These are phyloP conservation scores for Picea glauca DNA, from an alignment of 75 land plant genomes.

Conservation along the genomic window DNA sequence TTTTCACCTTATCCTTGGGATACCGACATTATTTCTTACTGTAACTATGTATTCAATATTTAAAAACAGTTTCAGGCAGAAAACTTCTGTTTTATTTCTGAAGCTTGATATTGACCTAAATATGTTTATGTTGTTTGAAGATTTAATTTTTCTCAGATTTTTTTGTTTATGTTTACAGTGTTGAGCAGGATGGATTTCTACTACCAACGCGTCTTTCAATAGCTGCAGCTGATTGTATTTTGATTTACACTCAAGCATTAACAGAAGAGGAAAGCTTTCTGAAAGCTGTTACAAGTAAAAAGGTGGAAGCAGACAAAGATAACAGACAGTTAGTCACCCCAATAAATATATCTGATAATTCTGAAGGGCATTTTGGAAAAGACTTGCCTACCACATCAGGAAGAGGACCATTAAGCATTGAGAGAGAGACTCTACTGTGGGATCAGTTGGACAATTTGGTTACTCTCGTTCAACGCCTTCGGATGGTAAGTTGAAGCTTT, in stretches of 20 bases:
- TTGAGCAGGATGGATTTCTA: constrained; percentile 41
- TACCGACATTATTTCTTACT: too few relatives aligned
- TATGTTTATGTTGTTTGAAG: constrained; percentile 1
- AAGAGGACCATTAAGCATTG: constrained; percentile 10
- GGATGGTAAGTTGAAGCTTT: constrained; percentile 27
- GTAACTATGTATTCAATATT: not conserved
- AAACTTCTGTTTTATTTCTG: not conserved
- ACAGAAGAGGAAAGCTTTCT: constrained; percentile 18
- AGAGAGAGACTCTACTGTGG: constrained; percentile 51
- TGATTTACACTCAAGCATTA: constrained; percentile 42
- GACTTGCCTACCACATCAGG: constrained; percentile 9
- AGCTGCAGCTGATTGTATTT: constrained; percentile 66
- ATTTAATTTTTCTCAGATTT: not conserved
- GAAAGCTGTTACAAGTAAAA: not conserved
- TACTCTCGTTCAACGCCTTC: constrained; percentile 41
- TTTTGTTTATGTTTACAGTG: constrained; percentile 19
- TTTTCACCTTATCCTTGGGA: not conserved
- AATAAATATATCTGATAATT: not conserved
- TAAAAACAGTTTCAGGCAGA: not conserved
- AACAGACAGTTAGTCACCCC: constrained; percentile 6
- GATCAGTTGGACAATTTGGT: constrained; percentile 45
- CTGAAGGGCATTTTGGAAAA: not conserved
- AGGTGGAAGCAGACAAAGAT: not conserved
- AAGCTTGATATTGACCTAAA: not conserved
- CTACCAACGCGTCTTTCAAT: constrained; percentile 72